phyloP scores from a whole-genome alignment of 2,329 filamentous ascomycete genomes.

The Fusarium oligoseptatum region DNA sequence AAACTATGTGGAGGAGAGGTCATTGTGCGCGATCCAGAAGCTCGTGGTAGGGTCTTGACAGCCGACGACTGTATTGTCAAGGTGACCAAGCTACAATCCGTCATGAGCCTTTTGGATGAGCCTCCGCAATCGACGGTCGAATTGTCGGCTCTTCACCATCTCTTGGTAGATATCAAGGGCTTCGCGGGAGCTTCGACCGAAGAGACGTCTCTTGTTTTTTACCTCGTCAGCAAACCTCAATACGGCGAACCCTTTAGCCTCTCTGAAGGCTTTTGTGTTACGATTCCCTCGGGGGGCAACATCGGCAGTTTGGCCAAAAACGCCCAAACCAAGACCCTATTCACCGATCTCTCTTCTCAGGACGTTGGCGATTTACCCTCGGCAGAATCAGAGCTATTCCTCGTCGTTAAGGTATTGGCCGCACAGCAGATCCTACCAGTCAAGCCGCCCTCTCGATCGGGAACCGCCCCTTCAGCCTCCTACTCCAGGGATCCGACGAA shows the following conservation, averaged over 20 bases:
- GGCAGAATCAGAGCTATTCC: slow-evolving; percentile 79
- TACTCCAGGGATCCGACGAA: slow-evolving; percentile 61
- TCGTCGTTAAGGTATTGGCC: slow-evolving; percentile 84
- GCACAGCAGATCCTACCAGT: slow-evolving; percentile 61
- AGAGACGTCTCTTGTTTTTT: slow-evolving; percentile 80
- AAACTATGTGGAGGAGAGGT: slow-evolving; percentile 94
- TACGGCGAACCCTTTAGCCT: slow-evolving; percentile 74
- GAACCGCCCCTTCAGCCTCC: slow-evolving; percentile 57
- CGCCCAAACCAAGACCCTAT: slow-evolving; percentile 84
- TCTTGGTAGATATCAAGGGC: slow-evolving; percentile 86
- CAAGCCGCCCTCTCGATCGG: slow-evolving; percentile 66
- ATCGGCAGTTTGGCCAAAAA: slow-evolving; percentile 75
- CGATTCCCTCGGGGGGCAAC: slow-evolving; percentile 80
- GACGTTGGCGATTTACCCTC: slow-evolving; percentile 76
- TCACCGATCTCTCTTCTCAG: slow-evolving; percentile 84
- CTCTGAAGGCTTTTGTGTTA: slow-evolving; percentile 86
- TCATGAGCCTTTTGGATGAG: slow-evolving; percentile 93
- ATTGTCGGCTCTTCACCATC: slow-evolving; percentile 80
- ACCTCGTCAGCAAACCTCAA: slow-evolving; percentile 79
- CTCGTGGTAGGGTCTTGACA: slow-evolving; percentile 87
- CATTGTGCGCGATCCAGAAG: slow-evolving; percentile 89
- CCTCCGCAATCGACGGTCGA: slow-evolving; percentile 78
- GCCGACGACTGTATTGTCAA: slow-evolving; percentile 94
- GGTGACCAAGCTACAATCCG: slow-evolving; percentile 89
- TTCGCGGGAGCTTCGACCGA: slow-evolving; percentile 83